Conservation (phyloP, 176 grass and related monocot genomes). For the Bolboschoenus planiculmis region DNA sequence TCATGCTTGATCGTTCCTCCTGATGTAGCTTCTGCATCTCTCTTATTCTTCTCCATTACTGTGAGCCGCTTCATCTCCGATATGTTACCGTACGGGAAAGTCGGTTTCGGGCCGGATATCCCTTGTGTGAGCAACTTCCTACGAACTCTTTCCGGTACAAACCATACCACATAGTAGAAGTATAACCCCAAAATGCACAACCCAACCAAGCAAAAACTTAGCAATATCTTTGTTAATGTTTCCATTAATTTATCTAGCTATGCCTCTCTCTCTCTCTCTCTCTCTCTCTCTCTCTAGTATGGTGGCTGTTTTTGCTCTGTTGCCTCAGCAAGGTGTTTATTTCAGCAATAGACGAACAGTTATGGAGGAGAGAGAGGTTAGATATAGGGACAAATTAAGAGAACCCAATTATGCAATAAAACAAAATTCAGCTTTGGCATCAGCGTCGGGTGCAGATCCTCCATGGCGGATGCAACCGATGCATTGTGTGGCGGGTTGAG, state of each 20-base stretch:
- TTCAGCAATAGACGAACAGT: not conserved
- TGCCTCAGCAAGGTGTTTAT: not conserved
- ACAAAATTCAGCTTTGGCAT: conserved; percentile 26
- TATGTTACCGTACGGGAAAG: conserved; percentile 77
- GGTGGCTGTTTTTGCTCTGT: not conserved
- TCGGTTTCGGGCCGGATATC: conserved; percentile 57
- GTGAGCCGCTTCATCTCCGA: conserved; percentile 54
- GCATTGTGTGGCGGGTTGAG: not conserved
- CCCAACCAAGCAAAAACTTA: conserved; percentile 41
- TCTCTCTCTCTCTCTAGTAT: not conserved
- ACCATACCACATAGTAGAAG: conserved; percentile 61
- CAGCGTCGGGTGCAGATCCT: not conserved
- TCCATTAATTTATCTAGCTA: conserved; percentile 12
- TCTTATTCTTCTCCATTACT: conserved; percentile 10
- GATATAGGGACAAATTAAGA: conserved; percentile 3
- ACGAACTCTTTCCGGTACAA: conserved; percentile 53
- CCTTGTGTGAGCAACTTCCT: conserved; percentile 46
- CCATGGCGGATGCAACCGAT: not conserved
- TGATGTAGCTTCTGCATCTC: not conserved
- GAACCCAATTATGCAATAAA: conserved; percentile 14
- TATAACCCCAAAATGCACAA: conserved; percentile 52
- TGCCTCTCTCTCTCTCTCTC: not conserved
- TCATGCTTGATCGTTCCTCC: conserved; percentile 49
- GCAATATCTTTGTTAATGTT: conserved; percentile 26
- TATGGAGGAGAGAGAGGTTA: not conserved